These are phyloP conservation scores for Xylaria sp. DNA, from an alignment of 2,329 filamentous ascomycete species.

Conservation along the genomic window DNA sequence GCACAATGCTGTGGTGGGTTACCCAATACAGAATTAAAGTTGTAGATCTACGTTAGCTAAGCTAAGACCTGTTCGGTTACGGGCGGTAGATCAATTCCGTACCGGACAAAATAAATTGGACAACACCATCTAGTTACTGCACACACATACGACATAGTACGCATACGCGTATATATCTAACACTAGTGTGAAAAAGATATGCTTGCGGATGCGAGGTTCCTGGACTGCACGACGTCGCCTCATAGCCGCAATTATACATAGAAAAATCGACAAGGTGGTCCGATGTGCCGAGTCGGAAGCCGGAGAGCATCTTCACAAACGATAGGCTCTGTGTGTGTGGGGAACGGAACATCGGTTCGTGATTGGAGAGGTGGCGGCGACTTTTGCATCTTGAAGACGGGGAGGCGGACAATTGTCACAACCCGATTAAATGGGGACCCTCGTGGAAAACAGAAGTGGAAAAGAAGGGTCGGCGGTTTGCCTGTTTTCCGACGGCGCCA, in stretches of 20 bases:
- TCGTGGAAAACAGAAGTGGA: conserved; percentile 6
- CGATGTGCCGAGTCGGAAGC: neutral
- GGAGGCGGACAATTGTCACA: conserved; percentile 32
- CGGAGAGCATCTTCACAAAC: neutral
- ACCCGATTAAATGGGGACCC: conserved; percentile 28
- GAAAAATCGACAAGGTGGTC: neutral
- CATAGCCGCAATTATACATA: neutral
- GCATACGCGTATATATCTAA: neutral
- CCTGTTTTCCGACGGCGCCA: neutral
- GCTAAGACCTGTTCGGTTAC: neutral
- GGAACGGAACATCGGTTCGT: conserved; percentile 29
- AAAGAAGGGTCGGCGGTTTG: neutral
- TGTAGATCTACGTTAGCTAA: neutral
- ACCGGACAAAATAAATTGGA: neutral
- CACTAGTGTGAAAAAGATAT: neutral
- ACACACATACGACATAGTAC: neutral
- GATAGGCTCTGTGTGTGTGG: conserved; percentile 4
- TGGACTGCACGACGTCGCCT: neutral
- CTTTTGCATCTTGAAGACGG: conserved; percentile 17
- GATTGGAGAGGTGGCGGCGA: neutral
- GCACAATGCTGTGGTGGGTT: too few species aligned
- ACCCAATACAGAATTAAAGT: too few species aligned
- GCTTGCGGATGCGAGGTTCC: neutral
- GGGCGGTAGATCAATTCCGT: neutral
- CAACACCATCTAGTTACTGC: neutral